These are phyloP conservation scores for Grigorovia humatica DNA, from an alignment of 805 yeast genomes.

Conservation along the genomic window DNA sequence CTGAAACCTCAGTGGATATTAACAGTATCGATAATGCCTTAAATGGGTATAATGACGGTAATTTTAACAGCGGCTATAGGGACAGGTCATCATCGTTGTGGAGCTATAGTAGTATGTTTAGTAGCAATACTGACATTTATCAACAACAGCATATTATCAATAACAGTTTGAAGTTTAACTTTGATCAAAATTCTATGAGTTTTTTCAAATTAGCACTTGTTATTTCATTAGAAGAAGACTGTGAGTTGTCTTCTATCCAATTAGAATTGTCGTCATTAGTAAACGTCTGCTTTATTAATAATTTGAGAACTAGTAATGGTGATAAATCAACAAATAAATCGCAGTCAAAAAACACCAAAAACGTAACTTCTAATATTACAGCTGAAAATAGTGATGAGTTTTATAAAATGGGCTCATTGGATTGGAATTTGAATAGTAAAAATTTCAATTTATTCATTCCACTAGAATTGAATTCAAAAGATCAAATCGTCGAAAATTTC, in stretches of 20 bases:
- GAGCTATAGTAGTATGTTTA: not conserved
- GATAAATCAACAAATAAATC: not conserved
- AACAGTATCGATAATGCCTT: not conserved
- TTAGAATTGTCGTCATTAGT: constrained; percentile 43
- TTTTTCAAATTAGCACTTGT: constrained; percentile 5
- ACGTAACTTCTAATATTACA: constrained; percentile 31
- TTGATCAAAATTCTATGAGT: constrained; percentile 15
- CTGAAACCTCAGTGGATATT: not conserved
- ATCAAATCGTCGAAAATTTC: constrained; percentile 17
- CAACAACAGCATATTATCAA: not conserved
- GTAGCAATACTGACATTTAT: not conserved
- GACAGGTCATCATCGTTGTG: not conserved
- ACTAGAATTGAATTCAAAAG: constrained; percentile 13
- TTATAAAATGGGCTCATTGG: constrained; percentile 38
- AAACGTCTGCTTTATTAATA: constrained; percentile 45
- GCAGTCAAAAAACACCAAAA: not conserved
- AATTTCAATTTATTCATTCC: constrained; percentile 38
- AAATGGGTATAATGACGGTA: not conserved
- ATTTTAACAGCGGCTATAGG: not conserved
- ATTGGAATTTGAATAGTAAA: constrained; percentile 35
- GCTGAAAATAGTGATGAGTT: constrained; percentile 36
- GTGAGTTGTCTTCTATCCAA: constrained; percentile 1
- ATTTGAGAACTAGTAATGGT: not conserved
- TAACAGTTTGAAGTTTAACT: not conserved
- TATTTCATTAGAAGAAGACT: constrained; percentile 2